Evolutionary conservation across 306 rosid species (phyloP).

Genomic region (Vigna reflexopilosa): DNA sequence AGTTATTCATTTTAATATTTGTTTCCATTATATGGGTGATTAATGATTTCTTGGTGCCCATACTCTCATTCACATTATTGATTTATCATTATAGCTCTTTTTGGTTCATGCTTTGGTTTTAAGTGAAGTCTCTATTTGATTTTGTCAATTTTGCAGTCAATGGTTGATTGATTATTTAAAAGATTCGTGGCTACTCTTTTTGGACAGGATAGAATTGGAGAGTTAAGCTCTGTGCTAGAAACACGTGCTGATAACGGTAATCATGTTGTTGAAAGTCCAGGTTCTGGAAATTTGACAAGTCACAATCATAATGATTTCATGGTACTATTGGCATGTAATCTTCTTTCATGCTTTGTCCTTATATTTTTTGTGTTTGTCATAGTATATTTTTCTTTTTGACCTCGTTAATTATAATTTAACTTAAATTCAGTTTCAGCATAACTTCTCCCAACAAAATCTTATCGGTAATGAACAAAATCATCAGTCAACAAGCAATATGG

Average conservation of each 20-base stretch:
- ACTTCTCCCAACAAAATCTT: constrained; percentile 47
- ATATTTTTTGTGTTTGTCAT: constrained; percentile 22
- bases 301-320: constrained; percentile 57
- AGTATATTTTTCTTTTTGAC: constrained; percentile 8
- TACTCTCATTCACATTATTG: constrained; percentile 19
- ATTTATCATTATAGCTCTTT: constrained; percentile 17
- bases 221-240: constrained; percentile 58
- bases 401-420: constrained; percentile 12
- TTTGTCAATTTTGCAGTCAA: background rate
- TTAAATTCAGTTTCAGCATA: constrained; percentile 58
- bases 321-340: constrained; percentile 60
- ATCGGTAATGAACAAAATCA: constrained; percentile 47
- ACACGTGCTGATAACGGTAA: constrained; percentile 57
- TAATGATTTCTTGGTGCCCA: constrained; percentile 14
- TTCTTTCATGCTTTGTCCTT: constrained; percentile 35
- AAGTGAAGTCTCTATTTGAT: constrained; percentile 29
- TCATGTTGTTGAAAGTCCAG: constrained; percentile 61
- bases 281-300: constrained; percentile 52
- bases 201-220: constrained; percentile 79
- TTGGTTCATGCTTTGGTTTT: constrained; percentile 13
- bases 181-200: constrained; percentile 25
- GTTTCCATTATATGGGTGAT: constrained; percentile 1
- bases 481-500: constrained; percentile 48
- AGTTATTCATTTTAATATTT: background rate
- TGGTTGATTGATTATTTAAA: constrained; percentile 34